Evolutionary conservation across 83 land plant species (phyloP), one percentile per base, ranked within the genome.

Genomic region (Picea abies): DNA sequence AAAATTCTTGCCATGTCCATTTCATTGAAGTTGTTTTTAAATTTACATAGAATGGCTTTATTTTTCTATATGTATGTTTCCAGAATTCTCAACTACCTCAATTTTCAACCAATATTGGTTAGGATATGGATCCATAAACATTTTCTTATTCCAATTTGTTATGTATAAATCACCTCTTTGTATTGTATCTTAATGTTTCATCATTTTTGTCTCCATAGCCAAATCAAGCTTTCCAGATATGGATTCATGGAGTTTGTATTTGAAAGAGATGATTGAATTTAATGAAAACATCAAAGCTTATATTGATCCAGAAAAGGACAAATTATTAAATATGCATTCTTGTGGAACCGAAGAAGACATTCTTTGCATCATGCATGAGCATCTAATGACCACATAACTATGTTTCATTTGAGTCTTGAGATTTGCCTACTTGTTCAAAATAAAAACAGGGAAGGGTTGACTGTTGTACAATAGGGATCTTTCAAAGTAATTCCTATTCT

Each of bases 281-380:
- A 32, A 82, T 16, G 98, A 93, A 71, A 97, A 96, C 0, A 97
- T 91, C 25, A 97, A 84, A 78, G 96, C 92, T 84, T 96, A 85
- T 22, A 97, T 70, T 1, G 82, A 79, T 35, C 82, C 87, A 62
- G 67, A 84, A 22, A 79, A 68, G 65, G 90, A 78, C 15, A 81
- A 73, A 26, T 62, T 79, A 29, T 72, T 63, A 58, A 49, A 6
- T 39, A 76, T 77, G 60, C 92, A 92, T 63, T 80, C 60, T 71
- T 82, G 85, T 0, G 85, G 35, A 77, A 86, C 19, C 16, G n/a
- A 72, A 5, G 88, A 86, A 63, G 93, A 87, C 35, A 89, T 63
- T 63, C 85, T 79, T n/a, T 89, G 90, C 94, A 94, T 94, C 83
- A 85, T 88, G 1, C 95, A 87, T 58, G 97, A 96, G 26, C 35